These are phyloP conservation scores for Mycosphaerelloides madeirae DNA, from an alignment of 2,329 filamentous ascomycete species.

Conservation along the genomic window DNA sequence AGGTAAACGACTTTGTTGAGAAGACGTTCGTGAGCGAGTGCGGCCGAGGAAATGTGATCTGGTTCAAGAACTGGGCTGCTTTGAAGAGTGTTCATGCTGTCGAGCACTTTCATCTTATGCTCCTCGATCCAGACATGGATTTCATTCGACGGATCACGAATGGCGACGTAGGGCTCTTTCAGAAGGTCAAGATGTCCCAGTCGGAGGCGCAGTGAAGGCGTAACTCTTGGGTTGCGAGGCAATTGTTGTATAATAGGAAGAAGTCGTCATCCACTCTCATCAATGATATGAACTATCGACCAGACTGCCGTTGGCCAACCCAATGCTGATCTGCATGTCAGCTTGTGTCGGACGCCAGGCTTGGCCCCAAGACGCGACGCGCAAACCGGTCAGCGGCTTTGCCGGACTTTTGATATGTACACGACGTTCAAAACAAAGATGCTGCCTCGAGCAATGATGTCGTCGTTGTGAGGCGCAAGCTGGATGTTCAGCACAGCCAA, in stretches of 20 bases:
- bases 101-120: conserved; percentile 94
- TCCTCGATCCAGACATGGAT: conserved; percentile 66
- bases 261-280: neutral
- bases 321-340: neutral
- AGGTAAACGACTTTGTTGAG: conserved; percentile 68
- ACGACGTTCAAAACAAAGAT: too few relatives aligned
- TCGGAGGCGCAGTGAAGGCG: neutral
- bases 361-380: neutral
- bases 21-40: conserved; percentile 56
- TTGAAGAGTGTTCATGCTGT: conserved; percentile 82
- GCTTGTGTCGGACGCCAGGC: too few relatives aligned
- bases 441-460: too few relatives aligned
- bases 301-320: neutral
- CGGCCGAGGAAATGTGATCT: conserved; percentile 57
- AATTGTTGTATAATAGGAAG: neutral
- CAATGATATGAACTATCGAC: neutral
- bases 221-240: neutral
- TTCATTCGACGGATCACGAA: conserved; percentile 68
- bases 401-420: too few relatives aligned
- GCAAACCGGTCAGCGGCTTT: neutral
- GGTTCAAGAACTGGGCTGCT: conserved; percentile 89
- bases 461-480: too few relatives aligned
- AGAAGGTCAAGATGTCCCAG: conserved; percentile 19
- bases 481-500: too few relatives aligned
- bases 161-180: conserved; percentile 62